Conservation (phyloP, 805 yeast genomes). For the Clavispora fructus region DNA sequence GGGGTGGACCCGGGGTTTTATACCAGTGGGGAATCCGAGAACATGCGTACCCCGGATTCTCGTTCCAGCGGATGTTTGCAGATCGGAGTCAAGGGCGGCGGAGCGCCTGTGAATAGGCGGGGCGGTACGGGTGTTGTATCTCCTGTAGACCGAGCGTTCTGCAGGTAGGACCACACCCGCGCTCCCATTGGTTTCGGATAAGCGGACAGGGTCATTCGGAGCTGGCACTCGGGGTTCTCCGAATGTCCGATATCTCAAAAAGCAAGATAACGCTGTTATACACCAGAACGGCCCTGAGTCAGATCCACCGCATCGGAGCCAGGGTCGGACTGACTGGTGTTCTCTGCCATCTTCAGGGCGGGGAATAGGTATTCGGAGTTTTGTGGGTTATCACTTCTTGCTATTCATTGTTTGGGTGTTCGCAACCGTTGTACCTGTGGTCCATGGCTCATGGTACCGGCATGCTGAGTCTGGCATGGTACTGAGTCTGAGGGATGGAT, state of each 20-base stretch:
- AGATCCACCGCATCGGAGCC: background rate
- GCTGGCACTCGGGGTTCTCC: background rate
- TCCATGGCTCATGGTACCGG: too few relatives aligned
- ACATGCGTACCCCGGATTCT: conserved; percentile 11
- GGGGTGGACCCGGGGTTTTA: conserved; percentile 3
- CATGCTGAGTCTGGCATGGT: too few relatives aligned
- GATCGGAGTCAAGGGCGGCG: conserved; percentile 12
- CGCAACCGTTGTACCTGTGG: too few relatives aligned
- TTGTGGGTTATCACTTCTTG: too few relatives aligned
- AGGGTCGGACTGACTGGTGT: too few relatives aligned
- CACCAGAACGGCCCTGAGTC: background rate
- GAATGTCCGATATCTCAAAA: background rate
- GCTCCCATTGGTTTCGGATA: background rate
- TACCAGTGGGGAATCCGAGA: conserved; percentile 2
- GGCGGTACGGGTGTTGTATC: background rate
- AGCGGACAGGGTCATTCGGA: background rate
- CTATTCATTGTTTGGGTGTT: too few relatives aligned
- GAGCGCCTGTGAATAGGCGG: background rate
- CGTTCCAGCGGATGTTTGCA: conserved; percentile 12
- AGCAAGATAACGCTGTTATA: background rate
- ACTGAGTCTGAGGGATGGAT: too few relatives aligned
- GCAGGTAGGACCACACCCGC: background rate
- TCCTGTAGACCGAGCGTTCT: background rate
- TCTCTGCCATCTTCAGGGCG: too few relatives aligned
- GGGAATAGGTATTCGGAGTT: too few relatives aligned